Evolutionary conservation across 2,329 filamentous ascomycete genomes (phyloP).

Genomic region (Meredithiella fracta): DNA sequence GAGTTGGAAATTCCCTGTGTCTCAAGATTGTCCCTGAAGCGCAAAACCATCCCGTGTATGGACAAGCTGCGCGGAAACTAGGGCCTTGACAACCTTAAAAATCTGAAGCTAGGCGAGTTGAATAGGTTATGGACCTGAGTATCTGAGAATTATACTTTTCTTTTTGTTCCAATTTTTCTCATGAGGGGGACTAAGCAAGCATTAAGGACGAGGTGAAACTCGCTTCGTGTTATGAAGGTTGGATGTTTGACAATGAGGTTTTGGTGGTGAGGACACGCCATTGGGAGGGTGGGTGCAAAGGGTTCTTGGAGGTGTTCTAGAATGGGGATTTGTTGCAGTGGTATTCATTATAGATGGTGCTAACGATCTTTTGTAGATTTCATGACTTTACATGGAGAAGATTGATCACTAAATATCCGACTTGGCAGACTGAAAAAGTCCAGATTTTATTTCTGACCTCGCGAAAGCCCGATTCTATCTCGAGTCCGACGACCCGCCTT

Average conservation of each 20-base stretch:
- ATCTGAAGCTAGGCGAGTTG: not conserved
- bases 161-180: no score
- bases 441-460: not conserved
- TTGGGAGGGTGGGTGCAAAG: not conserved
- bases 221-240: not conserved
- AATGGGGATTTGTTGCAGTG: no score
- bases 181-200: not conserved
- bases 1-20: not conserved
- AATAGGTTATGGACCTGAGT: not conserved
- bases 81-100: not conserved
- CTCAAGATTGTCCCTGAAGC: not conserved
- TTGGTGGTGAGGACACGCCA: not conserved
- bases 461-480: not conserved
- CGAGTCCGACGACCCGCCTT: not conserved
- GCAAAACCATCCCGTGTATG: not conserved
- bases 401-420: no score
- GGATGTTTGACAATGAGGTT: not conserved
- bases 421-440: not conserved
- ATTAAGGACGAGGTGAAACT: not conserved
- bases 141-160: no score
- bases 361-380: no score
- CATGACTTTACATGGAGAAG: no score
- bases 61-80: not conserved
- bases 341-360: no score
- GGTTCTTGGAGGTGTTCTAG: no score